Percentiles rank a stretch among this genome's conserved stretches.
These are phyloP conservation scores for Turnera subulata DNA, from an alignment of 345 rosid genomes.

Conservation along the genomic window DNA sequence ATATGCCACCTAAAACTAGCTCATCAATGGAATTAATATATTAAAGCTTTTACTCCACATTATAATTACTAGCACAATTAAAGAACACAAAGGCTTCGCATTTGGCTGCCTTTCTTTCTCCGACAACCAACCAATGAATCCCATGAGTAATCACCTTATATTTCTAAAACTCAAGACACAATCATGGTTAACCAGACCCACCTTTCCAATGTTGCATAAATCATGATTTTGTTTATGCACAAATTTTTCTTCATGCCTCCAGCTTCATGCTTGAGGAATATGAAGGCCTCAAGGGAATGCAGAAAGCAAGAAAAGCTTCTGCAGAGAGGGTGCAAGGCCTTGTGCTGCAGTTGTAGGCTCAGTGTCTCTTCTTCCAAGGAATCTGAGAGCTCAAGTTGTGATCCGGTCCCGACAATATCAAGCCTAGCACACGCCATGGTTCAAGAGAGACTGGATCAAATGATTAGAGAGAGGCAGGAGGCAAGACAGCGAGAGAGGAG, in stretches of 20 bases:
- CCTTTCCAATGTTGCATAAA: slow-evolving; percentile 32
- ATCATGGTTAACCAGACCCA: slow-evolving; percentile 45
- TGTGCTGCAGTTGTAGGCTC: slow-evolving; percentile 69
- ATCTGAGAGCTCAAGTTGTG: slow-evolving; percentile 36
- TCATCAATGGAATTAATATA: slow-evolving; percentile 9
- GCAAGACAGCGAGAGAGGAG: slow-evolving; percentile 34
- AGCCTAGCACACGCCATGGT: slow-evolving; percentile 86
- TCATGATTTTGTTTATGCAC: slow-evolving; percentile 22
- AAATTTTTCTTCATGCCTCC: slow-evolving; percentile 18
- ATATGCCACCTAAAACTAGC: slow-evolving; percentile 31
- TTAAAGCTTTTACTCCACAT: slow-evolving; percentile 30
- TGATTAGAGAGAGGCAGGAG: slow-evolving; percentile 55
- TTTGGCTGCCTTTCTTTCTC: slow-evolving; percentile 31
- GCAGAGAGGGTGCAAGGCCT: slow-evolving; percentile 48
- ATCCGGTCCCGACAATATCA: slow-evolving; percentile 48
- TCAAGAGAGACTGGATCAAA: slow-evolving; percentile 76
- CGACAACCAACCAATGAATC: slow-evolving; percentile 28
- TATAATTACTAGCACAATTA: slow-evolving; percentile 31
- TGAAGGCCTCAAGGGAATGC: slow-evolving; percentile 33
- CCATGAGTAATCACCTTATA: slow-evolving; percentile 5
- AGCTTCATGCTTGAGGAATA: not conserved
- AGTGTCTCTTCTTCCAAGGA: slow-evolving; percentile 71
- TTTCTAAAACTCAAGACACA: slow-evolving; percentile 34
- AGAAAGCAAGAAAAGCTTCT: slow-evolving; percentile 44
- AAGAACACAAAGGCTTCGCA: slow-evolving; percentile 37